Percentiles rank a stretch among this genome's conserved stretches.
phyloP scores from a whole-genome alignment of 2,329 filamentous ascomycete genomes.

The Colletotrichum sp. region DNA sequence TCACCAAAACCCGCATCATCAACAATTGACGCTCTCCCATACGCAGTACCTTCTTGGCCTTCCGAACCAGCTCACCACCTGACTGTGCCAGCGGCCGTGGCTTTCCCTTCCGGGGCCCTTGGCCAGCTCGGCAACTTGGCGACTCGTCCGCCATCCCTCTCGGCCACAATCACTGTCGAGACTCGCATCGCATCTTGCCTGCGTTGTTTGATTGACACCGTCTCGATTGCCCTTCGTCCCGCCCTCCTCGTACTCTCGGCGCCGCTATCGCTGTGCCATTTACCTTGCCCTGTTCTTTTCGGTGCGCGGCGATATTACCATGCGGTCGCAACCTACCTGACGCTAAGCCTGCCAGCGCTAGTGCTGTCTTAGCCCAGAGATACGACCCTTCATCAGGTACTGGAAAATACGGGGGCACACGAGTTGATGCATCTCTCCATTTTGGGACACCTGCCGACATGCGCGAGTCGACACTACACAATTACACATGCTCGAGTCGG shows the following conservation, averaged over 20 bases:
- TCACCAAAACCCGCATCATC: background rate
- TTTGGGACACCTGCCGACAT: constrained; percentile 7
- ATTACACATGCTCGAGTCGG: constrained; percentile 11
- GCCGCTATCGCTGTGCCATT: background rate
- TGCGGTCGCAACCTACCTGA: background rate
- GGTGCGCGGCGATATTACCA: background rate
- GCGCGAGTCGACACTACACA: background rate
- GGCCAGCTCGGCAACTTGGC: constrained; percentile 3
- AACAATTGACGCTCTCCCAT: background rate
- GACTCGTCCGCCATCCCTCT: background rate
- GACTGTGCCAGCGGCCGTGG: background rate
- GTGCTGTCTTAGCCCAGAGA: background rate
- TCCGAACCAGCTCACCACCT: background rate
- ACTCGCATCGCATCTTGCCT: background rate
- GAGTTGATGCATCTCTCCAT: constrained; percentile 5
- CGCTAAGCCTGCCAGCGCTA: background rate
- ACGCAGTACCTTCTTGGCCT: background rate
- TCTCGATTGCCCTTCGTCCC: background rate
- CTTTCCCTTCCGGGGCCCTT: background rate
- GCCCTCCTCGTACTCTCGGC: background rate
- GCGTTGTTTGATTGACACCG: background rate
- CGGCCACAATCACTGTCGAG: background rate
- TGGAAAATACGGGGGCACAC: constrained; percentile 8
- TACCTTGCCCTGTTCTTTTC: background rate
- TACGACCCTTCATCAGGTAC: background rate